phyloP scores from a whole-genome alignment of 164 flowering plant genomes.

The Umbellularia californica region DNA sequence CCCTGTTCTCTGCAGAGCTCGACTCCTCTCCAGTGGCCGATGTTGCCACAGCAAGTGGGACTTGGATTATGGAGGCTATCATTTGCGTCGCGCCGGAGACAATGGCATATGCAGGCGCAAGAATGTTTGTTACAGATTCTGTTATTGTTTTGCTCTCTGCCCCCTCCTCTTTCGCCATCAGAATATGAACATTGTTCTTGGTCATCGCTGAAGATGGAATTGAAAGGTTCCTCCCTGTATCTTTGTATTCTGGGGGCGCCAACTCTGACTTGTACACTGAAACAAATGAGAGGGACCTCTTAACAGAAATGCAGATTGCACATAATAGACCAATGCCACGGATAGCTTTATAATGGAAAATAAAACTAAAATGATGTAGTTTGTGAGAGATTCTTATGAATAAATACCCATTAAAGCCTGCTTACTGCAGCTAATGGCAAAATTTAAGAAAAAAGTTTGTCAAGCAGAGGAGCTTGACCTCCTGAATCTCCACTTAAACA shows the following conservation, averaged over 20 bases:
- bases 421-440: too few relatives aligned
- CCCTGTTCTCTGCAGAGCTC: conserved; percentile 24
- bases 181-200: neutral
- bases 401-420: too few relatives aligned
- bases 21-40: conserved; percentile 1
- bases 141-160: conserved; percentile 22
- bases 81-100: conserved; percentile 35
- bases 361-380: too few relatives aligned
- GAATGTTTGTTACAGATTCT: conserved; percentile 34
- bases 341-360: too few relatives aligned
- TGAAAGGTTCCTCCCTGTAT: conserved; percentile 35
- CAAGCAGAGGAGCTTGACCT: too few relatives aligned
- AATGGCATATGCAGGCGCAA: conserved; percentile 36
- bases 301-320: too few relatives aligned
- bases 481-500: too few relatives aligned
- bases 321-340: too few relatives aligned
- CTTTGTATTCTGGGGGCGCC: conserved; percentile 47
- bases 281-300: neutral
- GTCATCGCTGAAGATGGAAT: neutral
- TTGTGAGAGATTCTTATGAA: too few relatives aligned
- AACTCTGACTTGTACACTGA: conserved; percentile 76
- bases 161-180: neutral
- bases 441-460: too few relatives aligned
- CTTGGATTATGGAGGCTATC: conserved; percentile 41
- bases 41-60: conserved; percentile 16